Evolutionary conservation across 768 basidiomycete genomes (phyloP).

Genomic region (Sarcomyxa edulis): DNA sequence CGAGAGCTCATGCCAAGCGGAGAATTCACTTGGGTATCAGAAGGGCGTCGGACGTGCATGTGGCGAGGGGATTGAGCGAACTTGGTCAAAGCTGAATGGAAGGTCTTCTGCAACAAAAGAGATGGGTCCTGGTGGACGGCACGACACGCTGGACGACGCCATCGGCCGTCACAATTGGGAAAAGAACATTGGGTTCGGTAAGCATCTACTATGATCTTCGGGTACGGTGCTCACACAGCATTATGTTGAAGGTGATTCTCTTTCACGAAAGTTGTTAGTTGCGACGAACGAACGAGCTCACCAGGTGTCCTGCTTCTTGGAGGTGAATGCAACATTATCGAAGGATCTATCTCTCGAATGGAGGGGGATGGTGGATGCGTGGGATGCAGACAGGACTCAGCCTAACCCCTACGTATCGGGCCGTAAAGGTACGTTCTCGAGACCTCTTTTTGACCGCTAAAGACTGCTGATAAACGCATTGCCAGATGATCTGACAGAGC

Average conservation of each 20-base stretch:
- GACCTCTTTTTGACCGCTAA: background rate
- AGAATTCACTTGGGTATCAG: conserved; percentile 22
- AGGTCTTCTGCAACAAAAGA: conserved; percentile 7
- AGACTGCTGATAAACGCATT: background rate
- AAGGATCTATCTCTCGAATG: conserved; percentile 7
- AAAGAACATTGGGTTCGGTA: conserved; percentile 14
- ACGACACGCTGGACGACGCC: conserved; percentile 20
- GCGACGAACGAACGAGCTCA: conserved; percentile 7
- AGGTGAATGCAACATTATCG: conserved; percentile 8
- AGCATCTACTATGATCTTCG: no score
- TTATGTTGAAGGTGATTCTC: background rate
- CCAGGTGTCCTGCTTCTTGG: conserved; percentile 10
- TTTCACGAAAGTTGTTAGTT: conserved; percentile 9
- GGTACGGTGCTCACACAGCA: no score
- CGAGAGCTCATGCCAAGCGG: conserved; percentile 12
- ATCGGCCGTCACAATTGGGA: conserved; percentile 16
- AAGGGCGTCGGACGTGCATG: conserved; percentile 21
- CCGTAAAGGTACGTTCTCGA: conserved; percentile 9
- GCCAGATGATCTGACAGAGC: conserved; percentile 5
- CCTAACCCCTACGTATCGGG: conserved; percentile 11
- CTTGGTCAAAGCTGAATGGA: conserved; percentile 23
- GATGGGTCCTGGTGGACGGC: conserved; percentile 15
- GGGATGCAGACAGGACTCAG: conserved; percentile 10
- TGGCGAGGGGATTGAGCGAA: conserved; percentile 28
- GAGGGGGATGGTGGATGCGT: conserved; percentile 11